Percentiles rank a stretch among this genome's conserved stretches.
These are phyloP conservation scores for Ophiostoma populinum DNA, from an alignment of 2,329 filamentous ascomycete genomes.

Conservation along the genomic window DNA sequence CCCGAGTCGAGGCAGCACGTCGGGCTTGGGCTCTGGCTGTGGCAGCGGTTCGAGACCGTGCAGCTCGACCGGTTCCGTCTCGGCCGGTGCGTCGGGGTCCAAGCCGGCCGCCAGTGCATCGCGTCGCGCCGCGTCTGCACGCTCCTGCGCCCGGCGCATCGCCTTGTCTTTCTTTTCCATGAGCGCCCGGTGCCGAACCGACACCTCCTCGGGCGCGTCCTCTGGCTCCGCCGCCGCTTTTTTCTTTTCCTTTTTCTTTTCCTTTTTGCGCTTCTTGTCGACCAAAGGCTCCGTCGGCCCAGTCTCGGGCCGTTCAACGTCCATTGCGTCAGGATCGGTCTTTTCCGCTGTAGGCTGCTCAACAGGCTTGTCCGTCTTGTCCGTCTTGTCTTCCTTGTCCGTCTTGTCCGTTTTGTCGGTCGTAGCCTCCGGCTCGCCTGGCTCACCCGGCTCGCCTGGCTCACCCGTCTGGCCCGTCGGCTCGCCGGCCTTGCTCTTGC, in stretches of 20 bases:
- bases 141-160: slow-evolving; percentile 15
- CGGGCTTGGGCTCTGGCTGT: slow-evolving; percentile 34
- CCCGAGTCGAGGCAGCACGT: too few species aligned
- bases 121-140: slow-evolving; percentile 2
- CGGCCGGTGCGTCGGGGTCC: not conserved
- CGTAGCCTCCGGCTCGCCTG: not conserved
- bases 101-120: not conserved
- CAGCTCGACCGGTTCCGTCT: slow-evolving; percentile 20
- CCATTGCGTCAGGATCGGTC: slow-evolving; percentile 11
- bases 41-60: slow-evolving; percentile 69
- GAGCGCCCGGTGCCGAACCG: slow-evolving; percentile 28
- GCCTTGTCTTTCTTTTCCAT: slow-evolving; percentile 39
- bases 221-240: slow-evolving; percentile 15
- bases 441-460: too few species aligned
- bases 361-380: slow-evolving; percentile 12
- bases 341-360: too few species aligned
- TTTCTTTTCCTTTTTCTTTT: slow-evolving; percentile 16
- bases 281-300: slow-evolving; percentile 14
- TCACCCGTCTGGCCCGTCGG: too few species aligned
- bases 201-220: slow-evolving; percentile 14
- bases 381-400: slow-evolving; percentile 6
- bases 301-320: slow-evolving; percentile 13
- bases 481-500: slow-evolving; percentile 8
- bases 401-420: not conserved
- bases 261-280: slow-evolving; percentile 10